phyloP scores from a whole-genome alignment of 768 basidiomycete genomes.

The Lepiota venenata region DNA sequence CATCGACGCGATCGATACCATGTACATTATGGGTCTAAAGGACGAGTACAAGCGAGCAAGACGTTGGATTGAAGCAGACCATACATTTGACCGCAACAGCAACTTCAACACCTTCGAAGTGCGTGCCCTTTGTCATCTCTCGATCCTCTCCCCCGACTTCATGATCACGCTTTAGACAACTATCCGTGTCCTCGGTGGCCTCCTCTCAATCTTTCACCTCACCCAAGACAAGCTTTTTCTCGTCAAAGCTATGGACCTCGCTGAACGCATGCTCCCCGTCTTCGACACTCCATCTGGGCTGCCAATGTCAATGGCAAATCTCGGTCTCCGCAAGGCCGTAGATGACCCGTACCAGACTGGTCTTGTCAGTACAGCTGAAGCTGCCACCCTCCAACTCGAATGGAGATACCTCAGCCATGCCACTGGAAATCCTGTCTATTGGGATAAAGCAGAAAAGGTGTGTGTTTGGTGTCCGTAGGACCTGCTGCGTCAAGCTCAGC shows the following conservation, averaged over 20 bases:
- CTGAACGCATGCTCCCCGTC: conserved; percentile 74
- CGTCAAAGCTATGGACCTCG: conserved; percentile 77
- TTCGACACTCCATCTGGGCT: conserved; percentile 84
- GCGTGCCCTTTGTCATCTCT: conserved; percentile 21
- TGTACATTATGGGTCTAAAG: conserved; percentile 82
- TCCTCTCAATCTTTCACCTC: conserved; percentile 85
- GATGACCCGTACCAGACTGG: conserved; percentile 57
- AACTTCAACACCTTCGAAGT: conserved; percentile 91
- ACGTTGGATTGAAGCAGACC: conserved; percentile 66
- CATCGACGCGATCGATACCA: conserved; percentile 84
- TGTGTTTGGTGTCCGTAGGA: not conserved
- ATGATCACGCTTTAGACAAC: conserved; percentile 61
- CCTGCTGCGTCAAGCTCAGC: not conserved
- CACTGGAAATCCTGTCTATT: conserved; percentile 76
- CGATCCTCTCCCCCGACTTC: not conserved
- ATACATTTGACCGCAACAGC: conserved; percentile 80
- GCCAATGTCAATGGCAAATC: conserved; percentile 75
- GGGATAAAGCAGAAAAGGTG: conserved; percentile 80
- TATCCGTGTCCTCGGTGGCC: conserved; percentile 88
- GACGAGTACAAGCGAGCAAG: conserved; percentile 81
- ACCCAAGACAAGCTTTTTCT: conserved; percentile 74
- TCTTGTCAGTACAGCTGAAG: conserved; percentile 81
- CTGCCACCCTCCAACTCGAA: conserved; percentile 85
- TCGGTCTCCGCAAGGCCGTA: conserved; percentile 56
- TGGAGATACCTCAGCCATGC: conserved; percentile 80